phyloP scores from a whole-genome alignment of 345 rosid species.

The Conringia planisiliqua region DNA sequence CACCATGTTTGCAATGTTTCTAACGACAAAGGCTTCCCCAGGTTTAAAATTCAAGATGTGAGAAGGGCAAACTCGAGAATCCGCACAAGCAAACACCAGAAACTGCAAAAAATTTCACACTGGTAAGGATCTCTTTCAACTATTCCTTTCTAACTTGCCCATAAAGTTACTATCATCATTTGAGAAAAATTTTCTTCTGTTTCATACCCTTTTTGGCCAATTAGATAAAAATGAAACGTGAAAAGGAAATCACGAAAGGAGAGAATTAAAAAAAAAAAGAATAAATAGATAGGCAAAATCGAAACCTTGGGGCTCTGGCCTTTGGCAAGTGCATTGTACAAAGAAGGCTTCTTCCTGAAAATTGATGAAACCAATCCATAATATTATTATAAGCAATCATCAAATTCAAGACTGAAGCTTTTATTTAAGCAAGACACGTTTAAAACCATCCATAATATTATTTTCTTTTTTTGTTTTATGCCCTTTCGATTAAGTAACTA shows the following conservation, averaged over 20 bases:
- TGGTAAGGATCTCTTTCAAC: background rate
- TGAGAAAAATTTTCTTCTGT: background rate
- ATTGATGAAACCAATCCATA: background rate
- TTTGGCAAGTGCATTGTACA: slow-evolving; percentile 65
- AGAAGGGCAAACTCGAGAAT: slow-evolving; percentile 92
- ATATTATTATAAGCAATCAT: background rate
- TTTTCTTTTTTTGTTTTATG: background rate
- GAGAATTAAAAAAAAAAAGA: background rate
- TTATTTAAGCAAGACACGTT: background rate
- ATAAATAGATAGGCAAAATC: background rate
- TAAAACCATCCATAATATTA: background rate
- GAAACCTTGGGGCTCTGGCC: slow-evolving; percentile 88
- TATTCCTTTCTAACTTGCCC: background rate
- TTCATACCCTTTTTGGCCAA: background rate
- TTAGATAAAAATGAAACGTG: background rate
- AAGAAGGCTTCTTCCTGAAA: slow-evolving; percentile 64
- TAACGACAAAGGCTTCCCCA: slow-evolving; percentile 92
- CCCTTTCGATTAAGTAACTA: background rate
- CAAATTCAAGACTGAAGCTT: background rate
- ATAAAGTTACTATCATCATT: background rate
- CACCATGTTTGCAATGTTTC: slow-evolving; percentile 98
- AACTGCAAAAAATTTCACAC: slow-evolving; percentile 16
- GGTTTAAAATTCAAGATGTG: slow-evolving; percentile 86
- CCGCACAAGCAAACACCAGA: slow-evolving; percentile 98
- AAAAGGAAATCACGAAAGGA: background rate